phyloP scores from a whole-genome alignment of 2,329 filamentous ascomycete genomes.

The Rutstroemia sp. region DNA sequence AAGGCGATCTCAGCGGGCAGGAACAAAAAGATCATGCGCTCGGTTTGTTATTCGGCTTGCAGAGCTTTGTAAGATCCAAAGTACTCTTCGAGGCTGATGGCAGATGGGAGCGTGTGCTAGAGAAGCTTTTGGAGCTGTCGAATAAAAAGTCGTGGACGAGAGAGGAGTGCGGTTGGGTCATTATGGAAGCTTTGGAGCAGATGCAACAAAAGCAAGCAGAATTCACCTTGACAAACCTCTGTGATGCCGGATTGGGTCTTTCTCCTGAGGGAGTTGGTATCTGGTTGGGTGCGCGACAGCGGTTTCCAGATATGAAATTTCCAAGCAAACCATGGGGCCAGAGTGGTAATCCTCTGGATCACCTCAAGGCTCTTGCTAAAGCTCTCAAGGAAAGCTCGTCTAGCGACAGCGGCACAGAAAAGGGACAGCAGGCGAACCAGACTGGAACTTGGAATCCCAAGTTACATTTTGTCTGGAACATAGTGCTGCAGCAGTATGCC shows the following conservation, averaged over 20 bases:
- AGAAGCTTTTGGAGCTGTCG: slow-evolving; percentile 65
- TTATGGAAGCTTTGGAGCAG: slow-evolving; percentile 64
- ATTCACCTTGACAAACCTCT: slow-evolving; percentile 54
- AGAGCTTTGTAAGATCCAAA: slow-evolving; percentile 75
- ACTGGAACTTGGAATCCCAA: slow-evolving; percentile 73
- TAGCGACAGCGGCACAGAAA: slow-evolving; percentile 41
- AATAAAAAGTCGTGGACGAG: slow-evolving; percentile 83
- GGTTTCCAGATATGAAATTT: slow-evolving; percentile 56
- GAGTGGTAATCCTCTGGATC: slow-evolving; percentile 64
- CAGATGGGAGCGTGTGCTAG: slow-evolving; percentile 61
- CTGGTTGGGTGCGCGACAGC: slow-evolving; percentile 65
- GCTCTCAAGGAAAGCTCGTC: slow-evolving; percentile 71
- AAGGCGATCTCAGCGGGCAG: slow-evolving; percentile 51
- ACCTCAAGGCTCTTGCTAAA: slow-evolving; percentile 61
- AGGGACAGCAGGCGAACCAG: slow-evolving; percentile 32
- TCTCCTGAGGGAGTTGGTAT: slow-evolving; percentile 85
- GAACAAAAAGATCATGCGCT: slow-evolving; percentile 82
- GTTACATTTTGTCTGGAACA: slow-evolving; percentile 81
- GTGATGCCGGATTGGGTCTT: slow-evolving; percentile 59
- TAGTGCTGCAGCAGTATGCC: slow-evolving; percentile 56
- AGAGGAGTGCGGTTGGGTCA: slow-evolving; percentile 77
- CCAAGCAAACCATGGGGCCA: slow-evolving; percentile 64
- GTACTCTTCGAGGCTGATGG: slow-evolving; percentile 56
- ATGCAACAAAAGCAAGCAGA: slow-evolving; percentile 49
- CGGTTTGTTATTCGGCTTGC: slow-evolving; percentile 78